Base-by-base conservation (phyloP, 176 grass and related monocot genomes). In the Lolium perenne region DNA sequence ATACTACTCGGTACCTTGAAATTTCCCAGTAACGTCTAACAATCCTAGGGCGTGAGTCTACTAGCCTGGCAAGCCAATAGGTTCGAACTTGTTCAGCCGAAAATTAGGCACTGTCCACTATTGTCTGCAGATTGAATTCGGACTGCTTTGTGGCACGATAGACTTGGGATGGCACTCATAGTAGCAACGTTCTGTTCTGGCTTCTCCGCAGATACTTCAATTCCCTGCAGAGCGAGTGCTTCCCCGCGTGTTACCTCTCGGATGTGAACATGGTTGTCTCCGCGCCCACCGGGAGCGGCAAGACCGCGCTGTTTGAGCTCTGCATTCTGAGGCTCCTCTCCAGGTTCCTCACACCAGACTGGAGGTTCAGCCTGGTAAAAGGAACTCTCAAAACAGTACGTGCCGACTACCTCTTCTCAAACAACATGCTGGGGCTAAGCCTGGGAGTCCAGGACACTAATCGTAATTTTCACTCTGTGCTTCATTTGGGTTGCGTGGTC, bases 231-330 rank as follows among this genome's bases (percentile, higher is more conserved):
- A 94, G 96, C 57, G 96, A 98, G 75, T 98, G 96, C 71, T 95
- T 94, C 82, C 76, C 88, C 32, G 84, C 77, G 25, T 95, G 96
- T 61, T 98, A 92, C 71, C 82, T 89, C 80, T 94, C 93, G 29
- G 93, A 98, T 74, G 85, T 89, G 80, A 98, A 92, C 88, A 98
- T 98, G 91, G 93, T 98, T 63, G 92, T 98, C 84, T 98, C 96
- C 10, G 96, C 96, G 16, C 96, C 96, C 50, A 98, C 96, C 80
- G 96, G 93, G 56, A 98, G 96, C 56, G 96, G 96, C 15, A 98
- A 98, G 79, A 98, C 96, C 6, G 93, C 92, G 75, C 87, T 98
- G 16, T 98, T 98, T 78, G 90, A 98, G 84, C 96, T 98, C 70
- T 98, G 93, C 84, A 95, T 98, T 84, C 68, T 98, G 68, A 89